Percentiles rank a stretch among this genome's conserved stretches.
Conservation (phyloP, 2,329 filamentous ascomycete species). For the Cladophialophora immunda region DNA sequence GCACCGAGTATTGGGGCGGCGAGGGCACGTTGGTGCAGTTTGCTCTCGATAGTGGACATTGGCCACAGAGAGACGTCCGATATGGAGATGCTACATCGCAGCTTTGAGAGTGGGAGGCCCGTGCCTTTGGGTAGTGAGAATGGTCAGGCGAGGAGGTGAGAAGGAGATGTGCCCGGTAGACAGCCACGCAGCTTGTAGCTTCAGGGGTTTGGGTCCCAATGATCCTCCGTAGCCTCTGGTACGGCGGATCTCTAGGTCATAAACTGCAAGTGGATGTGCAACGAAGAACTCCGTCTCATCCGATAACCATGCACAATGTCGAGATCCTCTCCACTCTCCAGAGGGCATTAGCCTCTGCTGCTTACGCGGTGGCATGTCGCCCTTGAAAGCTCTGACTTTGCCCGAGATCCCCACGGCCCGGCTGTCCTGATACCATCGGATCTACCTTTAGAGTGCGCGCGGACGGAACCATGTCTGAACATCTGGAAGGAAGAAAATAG, state of each 20-base stretch:
- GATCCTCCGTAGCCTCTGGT: not conserved
- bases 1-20: conserved; percentile 41
- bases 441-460: not conserved
- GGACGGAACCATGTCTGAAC: not conserved
- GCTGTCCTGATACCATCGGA: not conserved
- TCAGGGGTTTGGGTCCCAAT: not conserved
- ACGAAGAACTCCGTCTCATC: not conserved
- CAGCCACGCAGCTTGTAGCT: too few relatives aligned
- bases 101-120: not conserved
- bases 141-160: not conserved
- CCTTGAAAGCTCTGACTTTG: not conserved
- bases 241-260: not conserved
- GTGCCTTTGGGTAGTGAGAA: not conserved
- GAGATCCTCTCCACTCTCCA: not conserved
- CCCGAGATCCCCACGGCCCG: not conserved
- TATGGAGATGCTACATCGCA: conserved; percentile 22
- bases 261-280: not conserved
- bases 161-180: too few relatives aligned
- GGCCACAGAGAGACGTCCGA: conserved; percentile 25
- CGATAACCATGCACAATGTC: not conserved
- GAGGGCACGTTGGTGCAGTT: conserved; percentile 36
- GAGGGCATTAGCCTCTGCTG: not conserved
- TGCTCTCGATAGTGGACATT: conserved; percentile 29
- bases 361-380: not conserved
- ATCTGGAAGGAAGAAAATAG: not conserved